These are phyloP conservation scores for Moelleriella libera DNA, from an alignment of 2,329 filamentous ascomycete species.

Conservation along the genomic window DNA sequence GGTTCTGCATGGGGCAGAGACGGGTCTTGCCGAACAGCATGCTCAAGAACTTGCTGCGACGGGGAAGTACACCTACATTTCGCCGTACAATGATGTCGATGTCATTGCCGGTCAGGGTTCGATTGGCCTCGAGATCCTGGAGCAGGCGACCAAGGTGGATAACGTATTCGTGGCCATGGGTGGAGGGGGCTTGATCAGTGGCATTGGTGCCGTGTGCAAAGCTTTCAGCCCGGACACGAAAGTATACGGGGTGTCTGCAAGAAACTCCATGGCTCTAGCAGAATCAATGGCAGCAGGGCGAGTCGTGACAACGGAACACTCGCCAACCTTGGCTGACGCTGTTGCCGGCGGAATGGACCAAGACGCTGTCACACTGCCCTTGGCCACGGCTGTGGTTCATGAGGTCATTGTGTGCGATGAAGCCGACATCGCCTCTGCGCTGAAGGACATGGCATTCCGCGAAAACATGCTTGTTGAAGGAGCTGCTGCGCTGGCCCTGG, in stretches of 20 bases:
- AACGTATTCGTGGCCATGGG: conserved; percentile 12
- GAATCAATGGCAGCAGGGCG: conserved; percentile 8
- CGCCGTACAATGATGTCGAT: conserved; percentile 10
- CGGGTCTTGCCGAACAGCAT: conserved; percentile 10
- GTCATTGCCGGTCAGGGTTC: conserved; percentile 9
- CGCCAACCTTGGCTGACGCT: conserved; percentile 10
- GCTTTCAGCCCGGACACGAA: conserved; percentile 8
- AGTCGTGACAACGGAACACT: conserved; percentile 10
- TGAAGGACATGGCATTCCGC: conserved; percentile 7
- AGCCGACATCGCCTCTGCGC: conserved; percentile 5
- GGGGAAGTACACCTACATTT: conserved; percentile 9
- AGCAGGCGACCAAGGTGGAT: conserved; percentile 9
- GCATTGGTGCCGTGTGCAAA: conserved; percentile 11
- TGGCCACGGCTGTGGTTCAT: conserved; percentile 9
- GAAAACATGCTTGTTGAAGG: conserved; percentile 13
- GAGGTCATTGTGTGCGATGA: conserved; percentile 10
- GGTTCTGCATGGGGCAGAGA: conserved; percentile 9
- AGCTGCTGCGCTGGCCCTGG: conserved; percentile 9
- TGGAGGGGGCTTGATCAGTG: conserved; percentile 10
- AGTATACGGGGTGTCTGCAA: conserved; percentile 9
- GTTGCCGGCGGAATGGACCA: conserved; percentile 11
- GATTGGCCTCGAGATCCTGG: conserved; percentile 9
- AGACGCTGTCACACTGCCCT: conserved; percentile 9
- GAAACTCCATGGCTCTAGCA: conserved; percentile 9
- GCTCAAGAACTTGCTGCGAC: conserved; percentile 9